phyloP scores from a whole-genome alignment of 495 filamentous ascomycete species.

The Penicillium cataractarum region DNA sequence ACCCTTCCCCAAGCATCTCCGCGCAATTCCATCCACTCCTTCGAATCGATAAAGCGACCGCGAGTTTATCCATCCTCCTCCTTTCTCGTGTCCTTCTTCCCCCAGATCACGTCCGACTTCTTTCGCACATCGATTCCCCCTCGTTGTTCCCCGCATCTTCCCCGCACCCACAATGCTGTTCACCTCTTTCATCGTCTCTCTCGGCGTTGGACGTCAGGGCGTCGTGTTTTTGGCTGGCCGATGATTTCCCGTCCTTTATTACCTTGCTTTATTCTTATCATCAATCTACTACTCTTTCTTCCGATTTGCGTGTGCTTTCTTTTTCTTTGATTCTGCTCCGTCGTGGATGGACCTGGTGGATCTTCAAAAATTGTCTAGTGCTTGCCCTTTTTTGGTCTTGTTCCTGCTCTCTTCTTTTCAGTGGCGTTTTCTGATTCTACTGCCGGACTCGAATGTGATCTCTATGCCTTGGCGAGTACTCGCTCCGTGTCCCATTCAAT shows the following conservation, averaged over 20 bases:
- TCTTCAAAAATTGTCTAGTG: neutral
- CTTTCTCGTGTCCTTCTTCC: conserved; percentile 7
- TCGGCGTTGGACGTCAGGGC: conserved; percentile 54
- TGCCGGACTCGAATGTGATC: neutral
- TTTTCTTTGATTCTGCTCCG: neutral
- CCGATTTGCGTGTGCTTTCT: conserved; percentile 15
- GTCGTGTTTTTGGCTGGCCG: conserved; percentile 47
- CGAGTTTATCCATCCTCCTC: conserved; percentile 25
- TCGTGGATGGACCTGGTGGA: neutral
- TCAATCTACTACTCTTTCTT: conserved; percentile 10
- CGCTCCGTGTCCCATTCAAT: neutral
- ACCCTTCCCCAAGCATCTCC: conserved; percentile 26
- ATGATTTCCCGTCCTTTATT: conserved; percentile 34
- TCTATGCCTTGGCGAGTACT: neutral
- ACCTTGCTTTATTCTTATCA: conserved; percentile 9
- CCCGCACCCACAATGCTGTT: conserved; percentile 4
- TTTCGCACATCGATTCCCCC: conserved; percentile 20
- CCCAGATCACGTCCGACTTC: conserved; percentile 9
- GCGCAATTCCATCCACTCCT: conserved; percentile 29
- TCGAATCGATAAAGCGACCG: conserved; percentile 28
- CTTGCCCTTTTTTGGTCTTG: neutral
- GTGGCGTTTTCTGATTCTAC: neutral
- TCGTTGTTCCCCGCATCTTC: conserved; percentile 27
- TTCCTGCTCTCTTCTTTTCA: neutral
- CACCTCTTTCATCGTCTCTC: conserved; percentile 33